Base-by-base conservation (phyloP, 345 rosid genomes). In the Salix dunnii region DNA sequence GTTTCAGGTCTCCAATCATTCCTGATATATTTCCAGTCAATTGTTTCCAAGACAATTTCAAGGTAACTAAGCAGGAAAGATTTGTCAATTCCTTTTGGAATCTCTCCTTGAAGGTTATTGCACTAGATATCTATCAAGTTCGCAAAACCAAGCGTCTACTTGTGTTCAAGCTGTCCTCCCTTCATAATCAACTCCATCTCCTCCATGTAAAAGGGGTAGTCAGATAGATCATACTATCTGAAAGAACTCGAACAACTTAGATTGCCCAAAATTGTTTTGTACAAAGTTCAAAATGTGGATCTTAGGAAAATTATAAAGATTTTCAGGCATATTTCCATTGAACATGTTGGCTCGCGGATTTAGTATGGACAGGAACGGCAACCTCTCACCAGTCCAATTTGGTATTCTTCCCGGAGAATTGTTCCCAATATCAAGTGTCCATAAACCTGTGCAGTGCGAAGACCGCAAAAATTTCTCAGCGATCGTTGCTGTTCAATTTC, bases 211-310 rank as follows among this genome's bases (percentile, higher is more conserved):
- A 62, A 30, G 16, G 58, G 43, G 42, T 42, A 18, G 55, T 61
- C 40, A 61, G 38, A 12, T 27, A n/a, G 46, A 71, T 51, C 36
- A 61, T 78, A 70, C 42, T 64, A 43, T 25, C 25, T 72, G 61
- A 63, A 53, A 30, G 67, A 53, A 21, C 9, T 67, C 30, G 74
- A 13, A 43, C 69, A 46, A 27, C 61, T 73, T 7, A 73, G 51
- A 74, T 74, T 69, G 49, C 70, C 71, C 63, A 74, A 21, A 67
- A 31, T 67, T 72, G 33, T 78, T 78, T 49, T 65, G 27, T 6
- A 73, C 40, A 12, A 74, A 38, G 61, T 79, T 74, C 36, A 79
- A n/a, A n/a, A 79, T 48, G 36, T 73, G 77, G 58, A 79, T 70
- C 4, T 38, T 28, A 12, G 71, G 64, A 43, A 79, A 73, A 31